These are phyloP conservation scores for Arabidopsis lyrata DNA, from an alignment of 441 rosid genomes.

Conservation along the genomic window DNA sequence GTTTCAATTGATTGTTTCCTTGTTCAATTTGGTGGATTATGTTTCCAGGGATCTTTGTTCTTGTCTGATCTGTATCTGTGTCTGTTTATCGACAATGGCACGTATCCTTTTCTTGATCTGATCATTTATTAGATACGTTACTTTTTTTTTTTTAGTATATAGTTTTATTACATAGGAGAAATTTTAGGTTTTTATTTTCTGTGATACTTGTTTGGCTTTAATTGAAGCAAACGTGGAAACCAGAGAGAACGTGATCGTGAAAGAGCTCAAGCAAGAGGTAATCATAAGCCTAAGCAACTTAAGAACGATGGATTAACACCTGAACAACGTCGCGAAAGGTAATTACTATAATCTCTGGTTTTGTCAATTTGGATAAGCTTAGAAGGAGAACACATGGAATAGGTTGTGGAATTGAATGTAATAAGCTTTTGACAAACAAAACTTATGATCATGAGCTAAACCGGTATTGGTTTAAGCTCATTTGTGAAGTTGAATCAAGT, in stretches of 20 bases:
- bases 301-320: constrained; percentile 5
- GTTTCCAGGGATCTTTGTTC: not conserved
- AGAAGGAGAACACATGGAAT: not conserved
- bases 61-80: not conserved
- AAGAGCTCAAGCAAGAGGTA: constrained; percentile 4
- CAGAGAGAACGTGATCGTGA: constrained; percentile 7
- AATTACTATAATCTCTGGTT: not conserved
- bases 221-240: constrained; percentile 8
- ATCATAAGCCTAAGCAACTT: not conserved
- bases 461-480: not conserved
- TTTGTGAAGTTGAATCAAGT: not conserved
- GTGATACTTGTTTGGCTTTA: constrained; percentile 1
- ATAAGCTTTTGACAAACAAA: not conserved
- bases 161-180: not conserved
- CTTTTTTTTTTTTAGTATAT: not conserved
- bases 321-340: constrained; percentile 2
- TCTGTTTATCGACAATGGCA: constrained; percentile 1
- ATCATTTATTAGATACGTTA: not conserved
- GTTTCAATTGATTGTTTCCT: not conserved
- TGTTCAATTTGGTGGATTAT: not conserved
- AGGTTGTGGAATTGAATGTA: not conserved
- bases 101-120: not conserved
- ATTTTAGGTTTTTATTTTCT: not conserved
- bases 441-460: not conserved
- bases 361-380: not conserved